Evolutionary conservation across 140 eudicot species (phyloP), one percentile per base, ranked within the genome.

Genomic region (Erigeron philadelphicus): DNA sequence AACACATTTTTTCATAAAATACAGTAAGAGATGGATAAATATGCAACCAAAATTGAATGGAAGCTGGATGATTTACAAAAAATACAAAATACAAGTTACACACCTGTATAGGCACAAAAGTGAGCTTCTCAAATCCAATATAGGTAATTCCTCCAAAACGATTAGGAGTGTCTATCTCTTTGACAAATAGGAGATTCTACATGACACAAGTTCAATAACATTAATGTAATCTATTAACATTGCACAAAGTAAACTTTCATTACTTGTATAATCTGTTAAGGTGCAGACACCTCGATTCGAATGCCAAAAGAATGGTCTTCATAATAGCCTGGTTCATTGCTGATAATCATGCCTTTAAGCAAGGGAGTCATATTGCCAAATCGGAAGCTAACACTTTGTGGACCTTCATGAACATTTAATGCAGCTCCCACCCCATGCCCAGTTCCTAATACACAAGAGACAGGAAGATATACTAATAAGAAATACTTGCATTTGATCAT

Each of bases 401-500:
- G 99, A 67, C 99, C 99, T 80, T 94, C 97, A 75, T 94, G 99
- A 79, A 94, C 99, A 81, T 94, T 94, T 49, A 94, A 72, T 16
- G 97, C 95, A 71, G 99, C 97, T 71, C 97, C 99, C n/a, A 94
- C 99, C 21, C 99, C 99, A 82, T 94, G 99, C 42, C 97, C 99
- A 66, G 99, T 89, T 65, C 98, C 98, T 93, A 59, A 65, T 61
- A 41, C 70, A 79, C 31, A 65, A 35, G 70, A 68, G 16, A 15
- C 11, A 7, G 58, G 17, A 66, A 44, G 41, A 47, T 49, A 0
- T 25, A 61, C 21, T 19, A 55, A 43, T 60, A 31, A 68, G 9
- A 9, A 49, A 9, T 64, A 40, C 12, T 41, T 57, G 45, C 48
- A 54, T 43, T 15, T 19, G 11, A 77, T n/a, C 15, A 46, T 35